Conservation (phyloP, 2,329 filamentous ascomycete species). For the Fusarium paranaense region DNA sequence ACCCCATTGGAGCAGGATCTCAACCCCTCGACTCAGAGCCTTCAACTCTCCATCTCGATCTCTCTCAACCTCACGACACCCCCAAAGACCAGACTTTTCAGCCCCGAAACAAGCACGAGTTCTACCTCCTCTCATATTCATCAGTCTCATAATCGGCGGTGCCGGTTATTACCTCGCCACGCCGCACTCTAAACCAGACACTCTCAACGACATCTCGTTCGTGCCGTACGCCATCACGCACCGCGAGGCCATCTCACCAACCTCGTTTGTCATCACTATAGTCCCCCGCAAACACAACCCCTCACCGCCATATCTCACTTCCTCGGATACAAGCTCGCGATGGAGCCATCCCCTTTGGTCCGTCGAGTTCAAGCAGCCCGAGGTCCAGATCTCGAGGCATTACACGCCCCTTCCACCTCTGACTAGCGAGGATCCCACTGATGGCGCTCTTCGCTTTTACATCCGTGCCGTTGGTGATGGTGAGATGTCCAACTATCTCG, state of each 20-base stretch:
- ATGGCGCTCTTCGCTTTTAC: slow-evolving; percentile 73
- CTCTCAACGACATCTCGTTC: slow-evolving; percentile 71
- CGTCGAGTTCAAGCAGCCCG: slow-evolving; percentile 93
- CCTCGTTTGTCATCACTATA: slow-evolving; percentile 77
- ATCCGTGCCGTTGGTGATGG: slow-evolving; percentile 83
- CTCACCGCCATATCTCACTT: slow-evolving; percentile 43
- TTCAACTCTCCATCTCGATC: background rate
- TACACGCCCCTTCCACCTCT: slow-evolving; percentile 86
- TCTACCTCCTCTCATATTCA: slow-evolving; percentile 38
- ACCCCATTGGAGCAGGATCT: background rate
- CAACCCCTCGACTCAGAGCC: background rate
- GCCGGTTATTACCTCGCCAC: slow-evolving; percentile 43
- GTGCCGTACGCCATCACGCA: slow-evolving; percentile 73
- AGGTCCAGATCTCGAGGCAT: slow-evolving; percentile 89
- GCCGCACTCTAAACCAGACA: slow-evolving; percentile 37
- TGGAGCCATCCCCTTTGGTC: slow-evolving; percentile 78
- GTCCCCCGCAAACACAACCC: slow-evolving; percentile 53
- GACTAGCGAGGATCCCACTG: slow-evolving; percentile 42
- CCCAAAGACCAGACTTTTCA: slow-evolving; percentile 54
- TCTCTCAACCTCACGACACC: slow-evolving; percentile 1
- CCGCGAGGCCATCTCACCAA: slow-evolving; percentile 72
- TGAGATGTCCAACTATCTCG: slow-evolving; percentile 87
- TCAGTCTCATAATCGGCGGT: slow-evolving; percentile 38
- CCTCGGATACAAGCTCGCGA: background rate
- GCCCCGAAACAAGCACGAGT: slow-evolving; percentile 51